phyloP scores from a whole-genome alignment of 2,329 filamentous ascomycete species.

The Emmonsia crescens region DNA sequence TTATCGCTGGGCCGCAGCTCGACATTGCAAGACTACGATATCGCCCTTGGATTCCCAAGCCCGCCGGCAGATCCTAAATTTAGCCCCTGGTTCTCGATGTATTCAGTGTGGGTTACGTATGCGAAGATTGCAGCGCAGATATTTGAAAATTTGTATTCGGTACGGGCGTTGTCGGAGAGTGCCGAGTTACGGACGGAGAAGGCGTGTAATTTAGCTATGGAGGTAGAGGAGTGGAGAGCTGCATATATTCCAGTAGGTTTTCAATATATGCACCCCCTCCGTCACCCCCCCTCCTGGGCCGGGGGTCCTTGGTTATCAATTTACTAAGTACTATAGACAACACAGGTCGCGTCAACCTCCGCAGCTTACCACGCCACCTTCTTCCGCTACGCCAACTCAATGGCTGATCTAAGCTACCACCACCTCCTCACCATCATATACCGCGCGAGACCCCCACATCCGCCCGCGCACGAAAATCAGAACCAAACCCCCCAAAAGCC shows the following conservation, averaged over 20 bases:
- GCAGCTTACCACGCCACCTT: conserved; percentile 15
- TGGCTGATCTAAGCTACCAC: conserved; percentile 27
- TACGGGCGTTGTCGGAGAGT: conserved; percentile 20
- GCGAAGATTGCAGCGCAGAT: conserved; percentile 48
- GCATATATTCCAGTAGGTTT: conserved; percentile 2
- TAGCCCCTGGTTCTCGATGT: conserved; percentile 36
- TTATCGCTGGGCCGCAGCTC: conserved; percentile 50
- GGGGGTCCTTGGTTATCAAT: not conserved
- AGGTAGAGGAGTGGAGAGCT: conserved; percentile 17
- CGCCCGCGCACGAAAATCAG: conserved; percentile 1
- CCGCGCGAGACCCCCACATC: conserved; percentile 26
- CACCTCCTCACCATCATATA: conserved; percentile 31
- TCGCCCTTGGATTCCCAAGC: conserved; percentile 39
- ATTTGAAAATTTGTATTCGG: conserved; percentile 47
- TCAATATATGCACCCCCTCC: too few species aligned
- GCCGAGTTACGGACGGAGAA: conserved; percentile 19
- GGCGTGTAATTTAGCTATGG: conserved; percentile 20
- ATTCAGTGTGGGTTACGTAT: conserved; percentile 45
- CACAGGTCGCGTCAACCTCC: not conserved
- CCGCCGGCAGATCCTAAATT: conserved; percentile 9
- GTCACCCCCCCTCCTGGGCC: not conserved
- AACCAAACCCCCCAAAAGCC: conserved; percentile 4
- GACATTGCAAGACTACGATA: conserved; percentile 49
- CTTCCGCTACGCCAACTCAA: conserved; percentile 19
- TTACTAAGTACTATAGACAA: not conserved